phyloP scores from a whole-genome alignment of 2,329 filamentous ascomycete genomes.

The Phaeosphaeriaceae sp. region DNA sequence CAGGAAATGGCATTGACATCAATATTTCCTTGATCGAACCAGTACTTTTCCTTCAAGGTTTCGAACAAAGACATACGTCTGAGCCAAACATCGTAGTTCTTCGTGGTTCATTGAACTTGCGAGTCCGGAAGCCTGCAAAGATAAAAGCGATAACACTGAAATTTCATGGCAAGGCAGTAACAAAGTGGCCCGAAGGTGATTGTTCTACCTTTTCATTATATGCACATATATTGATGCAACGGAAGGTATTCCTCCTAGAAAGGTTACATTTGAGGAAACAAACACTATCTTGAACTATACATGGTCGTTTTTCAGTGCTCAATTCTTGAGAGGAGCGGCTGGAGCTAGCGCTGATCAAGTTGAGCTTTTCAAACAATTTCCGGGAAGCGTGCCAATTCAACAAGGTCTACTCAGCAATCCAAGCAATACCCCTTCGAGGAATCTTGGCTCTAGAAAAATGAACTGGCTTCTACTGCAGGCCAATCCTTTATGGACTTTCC shows the following conservation, averaged over 20 bases:
- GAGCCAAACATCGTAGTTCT: slow-evolving; percentile 79
- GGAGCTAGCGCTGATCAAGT: slow-evolving; percentile 69
- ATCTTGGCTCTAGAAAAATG: slow-evolving; percentile 58
- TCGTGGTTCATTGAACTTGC: slow-evolving; percentile 82
- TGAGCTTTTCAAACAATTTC: slow-evolving; percentile 59
- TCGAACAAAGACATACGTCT: slow-evolving; percentile 71
- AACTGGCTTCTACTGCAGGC: slow-evolving; percentile 79
- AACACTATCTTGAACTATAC: slow-evolving; percentile 87
- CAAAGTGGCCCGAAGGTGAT: slow-evolving; percentile 97
- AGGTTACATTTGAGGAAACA: slow-evolving; percentile 81
- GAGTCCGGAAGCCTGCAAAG: slow-evolving; percentile 87
- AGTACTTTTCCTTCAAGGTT: slow-evolving; percentile 79
- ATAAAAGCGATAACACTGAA: slow-evolving; percentile 89
- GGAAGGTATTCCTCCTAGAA: slow-evolving; percentile 91
- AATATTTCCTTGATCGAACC: slow-evolving; percentile 79
- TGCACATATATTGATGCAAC: no score
- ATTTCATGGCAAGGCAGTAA: slow-evolving; percentile 82
- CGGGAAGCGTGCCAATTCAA: no score
- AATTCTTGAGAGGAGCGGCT: slow-evolving; percentile 64
- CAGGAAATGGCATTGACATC: slow-evolving; percentile 76
- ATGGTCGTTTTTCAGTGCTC: slow-evolving; percentile 89
- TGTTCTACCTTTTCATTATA: no score
- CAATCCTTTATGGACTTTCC: slow-evolving; percentile 84
- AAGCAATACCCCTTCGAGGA: slow-evolving; percentile 52
- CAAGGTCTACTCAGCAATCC: slow-evolving; percentile 53